Base-by-base conservation (phyloP, 495 filamentous ascomycete species). In the Usnea hakonensis region DNA sequence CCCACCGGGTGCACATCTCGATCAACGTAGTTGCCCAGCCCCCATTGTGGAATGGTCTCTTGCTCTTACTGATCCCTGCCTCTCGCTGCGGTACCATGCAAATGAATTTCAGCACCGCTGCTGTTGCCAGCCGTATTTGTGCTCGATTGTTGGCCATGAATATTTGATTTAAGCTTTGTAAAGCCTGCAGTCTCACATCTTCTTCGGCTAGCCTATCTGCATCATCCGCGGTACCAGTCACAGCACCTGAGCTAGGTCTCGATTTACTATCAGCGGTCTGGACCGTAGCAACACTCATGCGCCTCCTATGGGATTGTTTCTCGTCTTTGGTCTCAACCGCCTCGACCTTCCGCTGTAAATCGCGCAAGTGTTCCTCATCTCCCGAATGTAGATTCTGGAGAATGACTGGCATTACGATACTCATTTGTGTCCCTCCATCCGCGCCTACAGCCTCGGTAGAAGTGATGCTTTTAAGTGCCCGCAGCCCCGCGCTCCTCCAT, bases 141-240 rank as follows among this genome's bases (percentile, higher is more conserved):
- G 81, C 77, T 55, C 89, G 79, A 67, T 88, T 94, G 58, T 88
- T 87, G 16, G 81, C 85, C 28, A 83, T 75, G 63, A 95, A 92
- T 41, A 95, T 88, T 53, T 86, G 83, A 68, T 91, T 86, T 32
- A 97, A 76, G 65, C 88, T 90, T 62, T 89, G 87, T 64, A 96
- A 80, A 9, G 92, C 92, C 62, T 91, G 73, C 8, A 94, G 76
- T 36, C 89, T 85, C n/a, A 90, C 89, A 67, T 91, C 85, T 76
- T 95, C 85, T 72, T 96, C 91, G 0, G 89, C 90, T 60, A 90
- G 73, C 69, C 85, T 87, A 74, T 97, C 92, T 40, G 87, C 89
- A 71, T 95, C 90, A 35, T 85, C 89, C 14, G 88, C 85, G 9
- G 87, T 87, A 52, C 83, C 87, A 11, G 86, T 84, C 26, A 91